These are phyloP conservation scores for Prunus kanzakura DNA, from an alignment of 306 rosid species.

Conservation along the genomic window DNA sequence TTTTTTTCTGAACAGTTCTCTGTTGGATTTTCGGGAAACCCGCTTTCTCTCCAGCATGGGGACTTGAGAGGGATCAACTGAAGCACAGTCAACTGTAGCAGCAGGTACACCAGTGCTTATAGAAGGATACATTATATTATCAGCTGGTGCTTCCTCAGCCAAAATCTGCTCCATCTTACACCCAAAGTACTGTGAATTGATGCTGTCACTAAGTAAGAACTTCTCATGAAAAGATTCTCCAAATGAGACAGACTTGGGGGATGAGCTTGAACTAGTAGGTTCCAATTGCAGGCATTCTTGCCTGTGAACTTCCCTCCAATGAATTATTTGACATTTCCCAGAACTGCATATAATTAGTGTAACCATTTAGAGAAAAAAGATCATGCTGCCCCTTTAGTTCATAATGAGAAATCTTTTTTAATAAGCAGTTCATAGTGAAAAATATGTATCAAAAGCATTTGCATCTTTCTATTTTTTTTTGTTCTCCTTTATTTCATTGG, in stretches of 20 bases:
- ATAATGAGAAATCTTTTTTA: background rate
- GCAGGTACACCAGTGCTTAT: conserved; percentile 31
- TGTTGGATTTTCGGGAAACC: conserved; percentile 44
- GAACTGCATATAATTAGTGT: conserved; percentile 59
- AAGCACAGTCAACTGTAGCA: conserved; percentile 29
- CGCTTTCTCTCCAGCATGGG: conserved; percentile 42
- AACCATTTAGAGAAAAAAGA: conserved; percentile 17
- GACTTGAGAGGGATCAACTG: conserved; percentile 40
- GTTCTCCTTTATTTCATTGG: background rate
- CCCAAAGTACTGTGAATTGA: conserved; percentile 42
- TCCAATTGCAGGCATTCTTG: conserved; percentile 64
- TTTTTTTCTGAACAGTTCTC: conserved; percentile 48
- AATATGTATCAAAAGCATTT: background rate
- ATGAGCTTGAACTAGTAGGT: conserved; percentile 44
- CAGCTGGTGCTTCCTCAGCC: conserved; percentile 37
- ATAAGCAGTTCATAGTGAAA: background rate
- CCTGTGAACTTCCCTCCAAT: conserved; percentile 84
- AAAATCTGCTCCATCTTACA: conserved; percentile 33
- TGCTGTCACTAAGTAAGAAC: conserved; percentile 35
- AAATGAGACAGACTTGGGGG: conserved; percentile 37
- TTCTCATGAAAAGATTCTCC: conserved; percentile 42
- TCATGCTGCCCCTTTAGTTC: background rate
- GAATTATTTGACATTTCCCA: conserved; percentile 82
- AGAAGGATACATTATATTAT: conserved; percentile 41
- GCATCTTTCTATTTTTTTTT: background rate